Percentiles rank a stretch among this genome's conserved stretches.
Evolutionary conservation across 176 grass and related monocot genomes (phyloP).

Genomic region (Cenchrus americanus): DNA sequence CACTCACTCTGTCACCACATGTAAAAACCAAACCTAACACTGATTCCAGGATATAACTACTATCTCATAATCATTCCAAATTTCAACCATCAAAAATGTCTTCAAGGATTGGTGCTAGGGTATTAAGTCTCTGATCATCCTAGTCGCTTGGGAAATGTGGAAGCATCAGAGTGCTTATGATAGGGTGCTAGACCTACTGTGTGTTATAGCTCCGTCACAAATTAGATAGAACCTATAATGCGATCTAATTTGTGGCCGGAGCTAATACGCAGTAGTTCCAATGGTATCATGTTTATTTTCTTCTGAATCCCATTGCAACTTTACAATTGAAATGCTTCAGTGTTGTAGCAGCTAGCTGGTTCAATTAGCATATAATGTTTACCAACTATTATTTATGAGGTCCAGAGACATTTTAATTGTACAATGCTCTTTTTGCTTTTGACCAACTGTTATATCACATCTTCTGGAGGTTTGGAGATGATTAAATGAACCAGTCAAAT

Average conservation of each 20-base stretch:
- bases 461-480: conserved; percentile 8
- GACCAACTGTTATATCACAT: conserved; percentile 1
- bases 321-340: not conserved
- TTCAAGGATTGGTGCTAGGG: too few relatives aligned
- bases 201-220: too few relatives aligned
- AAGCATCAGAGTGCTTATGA: too few relatives aligned
- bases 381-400: not conserved
- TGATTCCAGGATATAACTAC: not conserved
- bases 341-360: not conserved
- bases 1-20: not conserved
- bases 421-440: conserved; percentile 1
- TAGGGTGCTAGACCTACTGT: too few relatives aligned
- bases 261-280: not conserved
- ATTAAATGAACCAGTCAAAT: conserved; percentile 27
- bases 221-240: not conserved
- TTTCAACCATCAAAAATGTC: not conserved
- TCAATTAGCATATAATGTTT: not conserved
- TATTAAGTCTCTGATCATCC: too few relatives aligned
- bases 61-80: not conserved
- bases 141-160: too few relatives aligned
- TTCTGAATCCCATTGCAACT: not conserved
- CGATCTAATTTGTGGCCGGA: not conserved
- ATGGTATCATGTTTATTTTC: not conserved
- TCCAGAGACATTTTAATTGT: not conserved
- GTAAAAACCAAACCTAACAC: not conserved